phyloP scores from a whole-genome alignment of 768 basidiomycete genomes.

The Boletellus ananiceps region DNA sequence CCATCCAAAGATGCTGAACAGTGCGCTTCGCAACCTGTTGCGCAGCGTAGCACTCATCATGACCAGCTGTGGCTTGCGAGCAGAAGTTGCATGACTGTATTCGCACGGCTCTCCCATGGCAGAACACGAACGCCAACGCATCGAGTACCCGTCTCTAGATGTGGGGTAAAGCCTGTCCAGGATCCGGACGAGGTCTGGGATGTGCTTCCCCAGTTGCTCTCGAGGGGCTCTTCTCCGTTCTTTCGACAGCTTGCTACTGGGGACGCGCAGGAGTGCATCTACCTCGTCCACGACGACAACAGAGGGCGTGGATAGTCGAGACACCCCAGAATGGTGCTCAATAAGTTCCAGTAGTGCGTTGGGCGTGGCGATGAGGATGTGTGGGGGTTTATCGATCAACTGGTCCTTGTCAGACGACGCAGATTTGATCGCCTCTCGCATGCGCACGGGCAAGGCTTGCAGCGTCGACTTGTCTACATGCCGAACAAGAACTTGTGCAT shows the following conservation, averaged over 20 bases:
- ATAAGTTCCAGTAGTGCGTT: constrained; percentile 60
- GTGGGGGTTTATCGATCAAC: constrained; percentile 47
- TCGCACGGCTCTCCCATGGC: constrained; percentile 7
- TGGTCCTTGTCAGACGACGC: constrained; percentile 30
- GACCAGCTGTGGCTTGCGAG: constrained; percentile 51
- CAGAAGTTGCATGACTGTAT: constrained; percentile 4
- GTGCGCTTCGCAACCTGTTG: constrained; percentile 34
- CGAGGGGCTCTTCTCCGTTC: constrained; percentile 34
- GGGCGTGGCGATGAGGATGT: constrained; percentile 69
- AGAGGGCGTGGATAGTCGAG: constrained; percentile 46
- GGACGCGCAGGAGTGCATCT: constrained; percentile 62
- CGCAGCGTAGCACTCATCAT: constrained; percentile 70
- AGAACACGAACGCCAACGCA: no score
- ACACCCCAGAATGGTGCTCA: constrained; percentile 36
- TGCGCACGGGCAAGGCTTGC: constrained; percentile 20
- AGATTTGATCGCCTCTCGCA: constrained; percentile 27
- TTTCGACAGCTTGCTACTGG: constrained; percentile 35
- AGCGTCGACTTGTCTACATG: constrained; percentile 31
- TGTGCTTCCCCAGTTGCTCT: constrained; percentile 47
- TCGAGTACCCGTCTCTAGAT: constrained; percentile 17
- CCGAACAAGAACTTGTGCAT: constrained; percentile 62
- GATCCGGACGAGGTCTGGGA: constrained; percentile 53
- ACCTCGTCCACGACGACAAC: constrained; percentile 72
- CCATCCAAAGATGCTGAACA: constrained; percentile 59
- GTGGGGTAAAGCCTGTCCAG: constrained; percentile 52